phyloP scores from a whole-genome alignment of 2,329 filamentous ascomycete genomes.

The Hypoxylon sp. region DNA sequence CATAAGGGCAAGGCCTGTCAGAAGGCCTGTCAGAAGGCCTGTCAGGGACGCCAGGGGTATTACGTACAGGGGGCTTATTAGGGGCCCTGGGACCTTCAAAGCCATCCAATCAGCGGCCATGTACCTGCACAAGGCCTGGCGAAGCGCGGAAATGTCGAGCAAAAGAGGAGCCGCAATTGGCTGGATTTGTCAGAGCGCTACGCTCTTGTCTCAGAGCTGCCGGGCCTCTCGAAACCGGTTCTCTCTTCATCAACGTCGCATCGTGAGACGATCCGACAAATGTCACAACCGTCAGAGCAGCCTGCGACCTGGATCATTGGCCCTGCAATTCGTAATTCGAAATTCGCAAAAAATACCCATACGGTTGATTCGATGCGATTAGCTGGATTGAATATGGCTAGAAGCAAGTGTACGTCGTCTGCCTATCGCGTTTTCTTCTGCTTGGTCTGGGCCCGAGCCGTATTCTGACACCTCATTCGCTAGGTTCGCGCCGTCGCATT shows the following conservation, averaged over 20 bases:
- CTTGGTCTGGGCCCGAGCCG: not conserved
- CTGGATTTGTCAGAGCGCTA: constrained; percentile 28
- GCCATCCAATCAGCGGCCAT: not conserved
- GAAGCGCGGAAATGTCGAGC: not conserved
- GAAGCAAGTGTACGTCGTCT: not conserved
- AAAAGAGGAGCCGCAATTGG: constrained; percentile 26
- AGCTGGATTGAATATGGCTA: constrained; percentile 5
- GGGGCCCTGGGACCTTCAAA: constrained; percentile 12
- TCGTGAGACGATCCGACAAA: constrained; percentile 52
- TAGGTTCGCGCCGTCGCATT: constrained; percentile 18
- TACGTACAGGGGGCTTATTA: constrained; percentile 20
- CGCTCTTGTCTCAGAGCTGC: constrained; percentile 38
- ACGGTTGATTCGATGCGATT: not conserved
- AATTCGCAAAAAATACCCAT: not conserved
- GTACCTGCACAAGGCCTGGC: not conserved
- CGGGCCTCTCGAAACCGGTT: constrained; percentile 37
- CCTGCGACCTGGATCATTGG: not conserved
- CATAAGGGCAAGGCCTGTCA: constrained; percentile 3
- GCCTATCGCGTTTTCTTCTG: constrained; percentile 7
- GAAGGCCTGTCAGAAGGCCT: constrained; percentile 17
- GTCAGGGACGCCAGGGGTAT: constrained; percentile 16
- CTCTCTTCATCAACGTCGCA: constrained; percentile 47
- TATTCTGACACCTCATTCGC: constrained; percentile 12
- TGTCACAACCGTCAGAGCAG: constrained; percentile 31
- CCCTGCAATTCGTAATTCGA: too few species aligned